Percentiles rank a stretch among this genome's conserved stretches.
Evolutionary conservation across 331 rosid species (phyloP).

Genomic region (Rosa hybrid): DNA sequence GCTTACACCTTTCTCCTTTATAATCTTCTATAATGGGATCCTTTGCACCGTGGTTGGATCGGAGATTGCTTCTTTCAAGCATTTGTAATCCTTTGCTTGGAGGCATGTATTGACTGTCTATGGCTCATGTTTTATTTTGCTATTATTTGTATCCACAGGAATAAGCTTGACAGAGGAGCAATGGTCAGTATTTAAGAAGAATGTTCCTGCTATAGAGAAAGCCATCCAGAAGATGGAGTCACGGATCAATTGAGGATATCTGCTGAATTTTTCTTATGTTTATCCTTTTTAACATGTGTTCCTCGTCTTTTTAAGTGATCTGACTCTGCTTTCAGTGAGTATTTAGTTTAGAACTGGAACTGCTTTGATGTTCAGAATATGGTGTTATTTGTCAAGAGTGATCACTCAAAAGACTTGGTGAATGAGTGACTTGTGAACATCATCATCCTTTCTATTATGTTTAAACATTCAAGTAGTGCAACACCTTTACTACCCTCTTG

Average conservation of each 20-base stretch:
- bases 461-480: background rate
- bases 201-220: constrained; percentile 73
- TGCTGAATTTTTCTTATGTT: constrained; percentile 17
- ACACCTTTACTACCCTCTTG: background rate
- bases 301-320: constrained; percentile 7
- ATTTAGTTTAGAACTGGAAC: constrained; percentile 23
- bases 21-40: background rate
- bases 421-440: background rate
- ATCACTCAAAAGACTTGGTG: background rate
- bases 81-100: background rate
- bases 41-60: background rate
- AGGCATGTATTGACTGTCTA: background rate
- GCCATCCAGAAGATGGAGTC: constrained; percentile 77
- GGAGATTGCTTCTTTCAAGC: background rate
- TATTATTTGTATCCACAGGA: constrained; percentile 48
- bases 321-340: constrained; percentile 16
- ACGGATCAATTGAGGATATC: constrained; percentile 19
- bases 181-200: constrained; percentile 77
- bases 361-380: background rate
- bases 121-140: background rate
- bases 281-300: background rate
- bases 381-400: too few relatives aligned
- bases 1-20: background rate
- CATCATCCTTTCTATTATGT: background rate
- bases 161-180: constrained; percentile 93